Evolutionary conservation across 441 rosid species (phyloP), one percentile per base, ranked within the genome.

Genomic region (Croton setiger): DNA sequence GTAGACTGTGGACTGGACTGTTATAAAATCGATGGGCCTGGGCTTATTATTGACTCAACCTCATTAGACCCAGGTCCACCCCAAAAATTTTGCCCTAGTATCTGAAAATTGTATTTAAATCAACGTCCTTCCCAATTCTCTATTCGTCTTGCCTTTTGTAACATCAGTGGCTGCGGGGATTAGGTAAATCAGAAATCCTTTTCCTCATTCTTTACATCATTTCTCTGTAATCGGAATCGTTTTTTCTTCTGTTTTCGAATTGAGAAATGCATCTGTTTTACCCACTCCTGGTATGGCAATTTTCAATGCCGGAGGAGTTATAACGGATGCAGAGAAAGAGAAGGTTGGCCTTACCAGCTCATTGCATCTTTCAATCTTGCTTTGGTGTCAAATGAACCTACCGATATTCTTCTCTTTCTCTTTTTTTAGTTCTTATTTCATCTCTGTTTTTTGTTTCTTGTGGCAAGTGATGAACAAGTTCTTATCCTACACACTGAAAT

Each of bases 271-370:
- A 72, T 75, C 81, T 76, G 82, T 75, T 82, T 66, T 78, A 77
- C 78, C 83, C 82, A 58, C 85, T 79, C 78, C 81, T 80, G 48
- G 5, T 47, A 17, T 4, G 43, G 74, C 73, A 53, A 37, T 63
- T 21, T 6, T 21, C 63, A 57, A 75, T 52, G 79, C 74, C 70
- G 0, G 67, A 70, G 91, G 85, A 74, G 85, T 66, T 83, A 82
- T 60, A 87, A 79, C 79, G 53, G 84, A 71, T 73, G 85, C 91
- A 60, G 45, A 84, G 57, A 81, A 67, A 53, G 60, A 68, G 18
- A 60, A 64, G 86, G 84, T 76, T 67, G 74, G 76, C 88, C 88
- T 83, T 83, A 82, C 87, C 86, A 85, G 81, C 86, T 77, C 86
- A 77, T 79, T 51, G 86, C 86, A 69, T 65, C 60, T 57, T 59